These are phyloP conservation scores for Aureobasidium sp. DNA, from an alignment of 2,329 filamentous ascomycete species.

Conservation along the genomic window DNA sequence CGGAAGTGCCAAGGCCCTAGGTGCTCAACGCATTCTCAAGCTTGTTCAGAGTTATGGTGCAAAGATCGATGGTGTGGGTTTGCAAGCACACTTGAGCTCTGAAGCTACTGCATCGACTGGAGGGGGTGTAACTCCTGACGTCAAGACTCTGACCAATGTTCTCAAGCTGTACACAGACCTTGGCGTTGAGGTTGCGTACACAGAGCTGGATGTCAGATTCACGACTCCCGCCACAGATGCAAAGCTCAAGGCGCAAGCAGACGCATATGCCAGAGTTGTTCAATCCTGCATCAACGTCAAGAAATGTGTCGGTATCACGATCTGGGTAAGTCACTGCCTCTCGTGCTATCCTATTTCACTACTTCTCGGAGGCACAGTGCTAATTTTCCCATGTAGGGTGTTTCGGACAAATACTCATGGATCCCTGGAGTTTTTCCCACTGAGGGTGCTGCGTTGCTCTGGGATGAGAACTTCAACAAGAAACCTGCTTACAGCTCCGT, in stretches of 20 bases:
- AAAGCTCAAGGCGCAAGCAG: constrained; percentile 35
- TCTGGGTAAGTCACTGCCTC: constrained; percentile 39
- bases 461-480: constrained; percentile 40
- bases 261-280: constrained; percentile 37
- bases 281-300: constrained; percentile 31
- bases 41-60: constrained; percentile 23
- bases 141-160: constrained; percentile 33
- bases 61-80: constrained; percentile 37
- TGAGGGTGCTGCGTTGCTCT: constrained; percentile 34
- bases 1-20: constrained; percentile 21
- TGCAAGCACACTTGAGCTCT: constrained; percentile 47
- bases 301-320: constrained; percentile 35
- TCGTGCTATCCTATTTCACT: background rate
- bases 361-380: background rate
- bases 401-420: constrained; percentile 36
- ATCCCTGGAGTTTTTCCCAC: constrained; percentile 34
- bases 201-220: constrained; percentile 55
- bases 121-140: constrained; percentile 13
- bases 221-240: constrained; percentile 23
- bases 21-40: constrained; percentile 22
- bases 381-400: constrained; percentile 24
- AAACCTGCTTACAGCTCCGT: constrained; percentile 38
- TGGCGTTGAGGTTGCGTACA: constrained; percentile 53
- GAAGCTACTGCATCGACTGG: constrained; percentile 29
- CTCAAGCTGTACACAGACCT: constrained; percentile 47